Percentiles rank a stretch among this genome's conserved stretches.
phyloP scores from a whole-genome alignment of 495 filamentous ascomycete genomes.

The Astrothelium macrocarpum region DNA sequence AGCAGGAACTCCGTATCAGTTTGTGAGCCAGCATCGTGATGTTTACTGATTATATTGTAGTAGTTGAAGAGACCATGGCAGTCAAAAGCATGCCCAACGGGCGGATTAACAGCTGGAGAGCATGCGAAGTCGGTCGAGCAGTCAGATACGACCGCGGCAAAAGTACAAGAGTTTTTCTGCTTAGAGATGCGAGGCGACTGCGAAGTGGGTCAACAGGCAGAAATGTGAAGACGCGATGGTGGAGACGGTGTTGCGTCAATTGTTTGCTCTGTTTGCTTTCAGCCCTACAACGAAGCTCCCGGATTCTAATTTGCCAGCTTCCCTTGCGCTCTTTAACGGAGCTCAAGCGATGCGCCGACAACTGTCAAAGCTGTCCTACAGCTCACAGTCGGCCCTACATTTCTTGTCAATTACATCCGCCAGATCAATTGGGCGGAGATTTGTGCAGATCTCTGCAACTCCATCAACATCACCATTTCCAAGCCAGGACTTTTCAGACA shows the following conservation, averaged over 20 bases:
- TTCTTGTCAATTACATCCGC: background rate
- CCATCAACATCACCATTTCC: conserved; percentile 21
- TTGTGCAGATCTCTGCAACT: conserved; percentile 32
- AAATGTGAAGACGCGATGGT: background rate
- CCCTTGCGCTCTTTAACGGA: background rate
- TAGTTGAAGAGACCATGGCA: background rate
- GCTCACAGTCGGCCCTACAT: background rate
- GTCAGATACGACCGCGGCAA: too few relatives aligned
- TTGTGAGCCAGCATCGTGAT: conserved; percentile 1
- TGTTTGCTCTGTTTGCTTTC: background rate
- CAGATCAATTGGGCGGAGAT: conserved; percentile 1
- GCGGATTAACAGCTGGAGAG: too few relatives aligned
- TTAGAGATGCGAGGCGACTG: too few relatives aligned
- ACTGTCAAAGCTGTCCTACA: background rate
- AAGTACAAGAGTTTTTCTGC: too few relatives aligned
- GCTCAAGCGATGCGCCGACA: conserved; percentile 7
- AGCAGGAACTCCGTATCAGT: background rate
- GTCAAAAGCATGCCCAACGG: background rate
- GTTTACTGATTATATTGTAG: background rate
- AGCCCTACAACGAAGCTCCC: background rate
- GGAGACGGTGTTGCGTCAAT: background rate
- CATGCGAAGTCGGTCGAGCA: too few relatives aligned
- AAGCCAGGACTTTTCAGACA: conserved; percentile 14
- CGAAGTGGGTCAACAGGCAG: background rate
- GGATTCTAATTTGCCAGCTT: background rate